phyloP scores from a whole-genome alignment of 83 land plant species.

The Picea engelmannii region DNA sequence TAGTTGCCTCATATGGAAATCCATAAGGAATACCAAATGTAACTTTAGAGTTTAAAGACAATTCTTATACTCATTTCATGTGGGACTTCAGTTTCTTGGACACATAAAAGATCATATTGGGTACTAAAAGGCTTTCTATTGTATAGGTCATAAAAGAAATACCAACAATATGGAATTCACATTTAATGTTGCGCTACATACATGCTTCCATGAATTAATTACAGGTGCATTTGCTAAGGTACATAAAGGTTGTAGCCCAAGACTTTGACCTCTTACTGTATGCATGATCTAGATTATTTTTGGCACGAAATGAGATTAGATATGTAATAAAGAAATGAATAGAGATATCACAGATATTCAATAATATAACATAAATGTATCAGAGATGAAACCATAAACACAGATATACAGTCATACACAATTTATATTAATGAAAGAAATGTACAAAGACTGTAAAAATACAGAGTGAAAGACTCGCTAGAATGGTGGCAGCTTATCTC shows the following conservation, averaged over 20 bases:
- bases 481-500: too few relatives aligned
- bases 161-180: constrained; percentile 77
- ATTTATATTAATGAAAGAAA: too few relatives aligned
- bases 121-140: constrained; percentile 61
- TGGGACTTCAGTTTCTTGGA: constrained; percentile 84
- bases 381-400: too few relatives aligned
- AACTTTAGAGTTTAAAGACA: constrained; percentile 73
- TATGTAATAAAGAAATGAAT: too few relatives aligned
- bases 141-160: constrained; percentile 55
- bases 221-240: constrained; percentile 82
- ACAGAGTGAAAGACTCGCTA: too few relatives aligned
- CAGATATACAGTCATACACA: too few relatives aligned
- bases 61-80: constrained; percentile 75
- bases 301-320: too few relatives aligned
- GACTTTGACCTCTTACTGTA: too few relatives aligned
- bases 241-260: constrained; percentile 60
- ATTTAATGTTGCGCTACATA: constrained; percentile 90
- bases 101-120: constrained; percentile 70
- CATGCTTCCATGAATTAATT: constrained; percentile 72
- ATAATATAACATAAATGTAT: too few relatives aligned
- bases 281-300: too few relatives aligned
- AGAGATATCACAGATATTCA: too few relatives aligned
- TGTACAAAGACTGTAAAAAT: too few relatives aligned
- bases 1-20: constrained; percentile 46
- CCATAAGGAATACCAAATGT: constrained; percentile 62